These are phyloP conservation scores for Zopfia rhizophila DNA, from an alignment of 2,329 filamentous ascomycete species.

Conservation along the genomic window DNA sequence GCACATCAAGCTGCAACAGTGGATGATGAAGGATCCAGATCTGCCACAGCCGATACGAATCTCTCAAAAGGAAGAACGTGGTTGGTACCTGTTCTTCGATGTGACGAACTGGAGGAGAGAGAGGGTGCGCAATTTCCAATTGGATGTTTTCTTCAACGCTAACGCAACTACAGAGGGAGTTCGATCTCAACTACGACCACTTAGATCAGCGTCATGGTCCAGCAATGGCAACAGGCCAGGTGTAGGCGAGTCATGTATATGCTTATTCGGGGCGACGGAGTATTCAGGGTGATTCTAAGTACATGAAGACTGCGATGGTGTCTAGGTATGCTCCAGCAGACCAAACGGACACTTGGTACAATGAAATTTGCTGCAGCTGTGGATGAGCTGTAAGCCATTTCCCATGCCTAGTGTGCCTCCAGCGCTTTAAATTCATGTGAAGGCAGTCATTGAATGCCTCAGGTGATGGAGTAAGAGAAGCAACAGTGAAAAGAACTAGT, in stretches of 20 bases:
- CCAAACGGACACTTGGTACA: too few species aligned
- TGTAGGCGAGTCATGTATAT: slow-evolving; percentile 33
- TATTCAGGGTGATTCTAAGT: not conserved
- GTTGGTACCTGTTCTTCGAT: slow-evolving; percentile 66
- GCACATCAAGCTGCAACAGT: slow-evolving; percentile 64
- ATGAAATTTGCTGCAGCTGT: too few species aligned
- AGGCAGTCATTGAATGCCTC: too few species aligned
- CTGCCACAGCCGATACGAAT: slow-evolving; percentile 56
- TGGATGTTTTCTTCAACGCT: slow-evolving; percentile 16
- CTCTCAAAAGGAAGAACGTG: slow-evolving; percentile 60
- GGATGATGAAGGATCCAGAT: slow-evolving; percentile 65
- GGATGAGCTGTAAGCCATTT: too few species aligned
- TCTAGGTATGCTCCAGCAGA: slow-evolving; percentile 3
- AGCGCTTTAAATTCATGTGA: too few species aligned
- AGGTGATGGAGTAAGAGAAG: too few species aligned
- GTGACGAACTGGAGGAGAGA: slow-evolving; percentile 63
- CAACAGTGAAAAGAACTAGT: too few species aligned
- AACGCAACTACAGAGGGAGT: slow-evolving; percentile 55
- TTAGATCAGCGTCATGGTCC: slow-evolving; percentile 58
- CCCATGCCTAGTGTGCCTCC: too few species aligned
- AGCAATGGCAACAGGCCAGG: slow-evolving; percentile 38
- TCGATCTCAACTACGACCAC: slow-evolving; percentile 63
- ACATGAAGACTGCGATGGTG: slow-evolving; percentile 1
- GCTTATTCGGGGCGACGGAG: not conserved
- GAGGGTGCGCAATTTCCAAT: slow-evolving; percentile 48